Conservation (phyloP, 371 early-diverging fungal species). For the Mucor piriformis region DNA sequence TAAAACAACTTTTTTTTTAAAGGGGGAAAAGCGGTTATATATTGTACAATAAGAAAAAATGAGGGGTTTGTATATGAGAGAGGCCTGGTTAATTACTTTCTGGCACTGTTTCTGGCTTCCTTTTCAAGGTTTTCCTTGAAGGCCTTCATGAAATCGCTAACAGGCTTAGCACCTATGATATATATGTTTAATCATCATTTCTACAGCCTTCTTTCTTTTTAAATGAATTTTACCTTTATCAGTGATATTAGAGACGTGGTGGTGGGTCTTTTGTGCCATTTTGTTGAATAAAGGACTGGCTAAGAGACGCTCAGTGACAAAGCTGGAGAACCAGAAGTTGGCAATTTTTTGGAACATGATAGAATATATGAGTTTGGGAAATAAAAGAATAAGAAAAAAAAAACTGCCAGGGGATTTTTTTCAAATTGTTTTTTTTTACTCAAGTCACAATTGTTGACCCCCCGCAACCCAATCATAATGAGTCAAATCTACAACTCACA, state of each 20-base stretch:
- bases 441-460: too few species aligned
- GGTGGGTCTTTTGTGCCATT: conserved; percentile 54
- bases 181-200: not conserved
- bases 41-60: not conserved
- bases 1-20: not conserved
- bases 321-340: conserved; percentile 53
- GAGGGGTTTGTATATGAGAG: conserved; percentile 2
- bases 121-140: conserved; percentile 58
- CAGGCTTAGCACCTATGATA: conserved; percentile 30
- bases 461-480: too few species aligned
- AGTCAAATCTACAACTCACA: too few species aligned
- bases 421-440: too few species aligned
- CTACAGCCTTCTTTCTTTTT: not conserved
- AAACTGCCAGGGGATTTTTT: not conserved
- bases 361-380: too few species aligned
- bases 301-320: conserved; percentile 52
- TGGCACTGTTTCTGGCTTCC: conserved; percentile 39
- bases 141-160: conserved; percentile 46
- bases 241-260: conserved; percentile 50
- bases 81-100: conserved; percentile 18
- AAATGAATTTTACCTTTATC: conserved; percentile 42
- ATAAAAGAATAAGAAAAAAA: not conserved
- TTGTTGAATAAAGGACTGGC: conserved; percentile 53
- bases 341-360: conserved; percentile 55
- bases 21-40: not conserved